These are phyloP conservation scores for Fistulinella staudtii DNA, from an alignment of 1,284 basidiomycete species.

Conservation along the genomic window DNA sequence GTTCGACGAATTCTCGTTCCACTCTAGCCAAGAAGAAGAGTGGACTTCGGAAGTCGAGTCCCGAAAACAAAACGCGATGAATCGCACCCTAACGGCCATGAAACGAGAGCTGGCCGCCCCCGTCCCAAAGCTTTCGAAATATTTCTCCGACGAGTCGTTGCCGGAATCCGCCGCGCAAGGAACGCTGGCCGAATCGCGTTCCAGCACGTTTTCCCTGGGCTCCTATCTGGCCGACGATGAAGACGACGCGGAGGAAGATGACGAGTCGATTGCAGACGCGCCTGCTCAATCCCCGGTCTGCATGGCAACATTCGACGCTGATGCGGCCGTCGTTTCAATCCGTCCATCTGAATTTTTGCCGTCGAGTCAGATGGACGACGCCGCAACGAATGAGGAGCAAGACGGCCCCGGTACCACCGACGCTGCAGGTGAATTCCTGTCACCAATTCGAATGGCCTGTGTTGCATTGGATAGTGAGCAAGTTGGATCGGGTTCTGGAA, in stretches of 20 bases:
- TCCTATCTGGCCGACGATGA: neutral
- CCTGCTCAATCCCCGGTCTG: neutral
- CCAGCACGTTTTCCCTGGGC: neutral
- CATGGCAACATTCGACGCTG: neutral
- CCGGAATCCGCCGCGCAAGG: too few relatives aligned
- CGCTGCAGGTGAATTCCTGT: too few relatives aligned
- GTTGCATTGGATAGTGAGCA: too few relatives aligned
- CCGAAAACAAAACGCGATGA: slow-evolving; percentile 7
- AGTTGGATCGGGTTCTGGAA: too few relatives aligned
- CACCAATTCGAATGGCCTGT: too few relatives aligned
- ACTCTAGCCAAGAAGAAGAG: slow-evolving; percentile 12
- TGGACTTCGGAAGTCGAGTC: slow-evolving; percentile 16
- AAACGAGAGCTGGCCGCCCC: slow-evolving; percentile 9
- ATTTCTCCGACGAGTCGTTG: slow-evolving; percentile 15
- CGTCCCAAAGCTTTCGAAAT: slow-evolving; percentile 8
- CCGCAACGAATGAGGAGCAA: too few relatives aligned
- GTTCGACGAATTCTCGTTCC: slow-evolving; percentile 14
- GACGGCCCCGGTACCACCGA: too few relatives aligned
- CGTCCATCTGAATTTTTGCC: neutral
- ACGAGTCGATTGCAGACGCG: neutral
- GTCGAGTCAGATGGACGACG: neutral
- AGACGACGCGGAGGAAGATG: neutral
- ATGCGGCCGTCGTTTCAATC: neutral
- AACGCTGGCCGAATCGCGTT: neutral
- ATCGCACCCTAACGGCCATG: slow-evolving; percentile 6